A percentile compares a stretch with the other conserved stretches of the same genome.
phyloP scores from a whole-genome alignment of 2,329 filamentous ascomycete species.

The Colletotrichum spinosum region DNA sequence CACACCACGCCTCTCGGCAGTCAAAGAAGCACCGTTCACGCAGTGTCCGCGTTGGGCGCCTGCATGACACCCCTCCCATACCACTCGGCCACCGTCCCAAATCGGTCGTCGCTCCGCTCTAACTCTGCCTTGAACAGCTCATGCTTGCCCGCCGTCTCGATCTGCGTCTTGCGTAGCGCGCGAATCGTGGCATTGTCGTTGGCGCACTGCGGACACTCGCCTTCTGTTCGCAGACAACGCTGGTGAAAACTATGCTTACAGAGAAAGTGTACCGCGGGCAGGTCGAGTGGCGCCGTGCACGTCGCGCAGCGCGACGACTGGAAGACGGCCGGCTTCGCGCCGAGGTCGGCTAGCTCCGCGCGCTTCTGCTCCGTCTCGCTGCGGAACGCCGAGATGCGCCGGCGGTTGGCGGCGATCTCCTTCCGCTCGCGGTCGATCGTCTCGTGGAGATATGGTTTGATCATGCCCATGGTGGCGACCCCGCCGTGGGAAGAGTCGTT shows the following conservation, averaged over 20 bases:
- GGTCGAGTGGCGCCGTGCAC: conserved; percentile 81
- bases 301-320: conserved; percentile 89
- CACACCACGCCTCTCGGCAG: neutral
- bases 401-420: conserved; percentile 84
- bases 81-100: conserved; percentile 93
- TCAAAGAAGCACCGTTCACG: neutral
- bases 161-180: conserved; percentile 86
- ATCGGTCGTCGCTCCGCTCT: conserved; percentile 81
- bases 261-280: conserved; percentile 94
- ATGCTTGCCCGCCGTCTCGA: conserved; percentile 87
- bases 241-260: conserved; percentile 98
- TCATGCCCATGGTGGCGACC: conserved; percentile 96
- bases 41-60: conserved; percentile 48
- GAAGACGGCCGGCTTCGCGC: conserved; percentile 86
- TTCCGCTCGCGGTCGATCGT: conserved; percentile 90
- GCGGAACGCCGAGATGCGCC: conserved; percentile 85
- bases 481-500: conserved; percentile 54
- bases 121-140: conserved; percentile 89
- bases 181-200: conserved; percentile 88
- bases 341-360: conserved; percentile 81
- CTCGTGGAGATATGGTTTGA: conserved; percentile 90
- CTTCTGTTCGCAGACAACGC: conserved; percentile 74
- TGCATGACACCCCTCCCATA: conserved; percentile 94
- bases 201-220: conserved; percentile 88
- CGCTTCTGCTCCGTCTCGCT: conserved; percentile 85